Evolutionary conservation across 208 protist species (phyloP).

Genomic region (Porcisia hertigi): DNA sequence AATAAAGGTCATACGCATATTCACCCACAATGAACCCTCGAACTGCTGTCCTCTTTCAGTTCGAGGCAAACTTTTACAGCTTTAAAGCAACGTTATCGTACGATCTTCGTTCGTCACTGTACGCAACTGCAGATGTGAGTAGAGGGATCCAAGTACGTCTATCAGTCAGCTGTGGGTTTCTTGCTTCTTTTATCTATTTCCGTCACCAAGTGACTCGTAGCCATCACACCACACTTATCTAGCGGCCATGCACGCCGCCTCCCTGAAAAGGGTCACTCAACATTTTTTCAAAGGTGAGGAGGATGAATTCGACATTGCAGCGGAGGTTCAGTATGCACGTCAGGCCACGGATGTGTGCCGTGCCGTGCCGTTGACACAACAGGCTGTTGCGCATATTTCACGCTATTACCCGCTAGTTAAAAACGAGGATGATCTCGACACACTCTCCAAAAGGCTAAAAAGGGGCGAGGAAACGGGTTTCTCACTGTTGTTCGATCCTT

Average conservation of each 20-base stretch:
- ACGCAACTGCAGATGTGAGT: not conserved
- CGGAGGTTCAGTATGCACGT: constrained; percentile 36
- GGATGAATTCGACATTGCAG: constrained; percentile 22
- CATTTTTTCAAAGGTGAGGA: constrained; percentile 12
- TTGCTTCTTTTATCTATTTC: not conserved
- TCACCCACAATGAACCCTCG: not conserved
- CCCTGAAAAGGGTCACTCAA: constrained; percentile 9
- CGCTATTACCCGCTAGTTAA: constrained; percentile 32
- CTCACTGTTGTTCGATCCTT: constrained; percentile 68
- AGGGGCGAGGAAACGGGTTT: constrained; percentile 57
- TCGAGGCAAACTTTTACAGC: not conserved
- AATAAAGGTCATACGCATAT: not conserved
- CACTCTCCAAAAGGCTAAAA: constrained; percentile 32
- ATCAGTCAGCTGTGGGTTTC: not conserved
- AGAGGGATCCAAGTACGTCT: too few relatives aligned
- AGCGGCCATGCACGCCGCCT: constrained; percentile 19
- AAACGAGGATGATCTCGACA: constrained; percentile 45
- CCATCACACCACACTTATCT: not conserved
- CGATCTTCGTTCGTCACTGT: too few relatives aligned
- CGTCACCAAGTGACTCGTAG: not conserved
- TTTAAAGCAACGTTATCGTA: not conserved
- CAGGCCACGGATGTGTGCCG: constrained; percentile 30
- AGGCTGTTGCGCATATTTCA: constrained; percentile 34
- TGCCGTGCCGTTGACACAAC: constrained; percentile 25
- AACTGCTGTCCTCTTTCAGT: not conserved